Evolutionary conservation across 2,329 filamentous ascomycete species (phyloP).

Genomic region (Claviceps monticola): DNA sequence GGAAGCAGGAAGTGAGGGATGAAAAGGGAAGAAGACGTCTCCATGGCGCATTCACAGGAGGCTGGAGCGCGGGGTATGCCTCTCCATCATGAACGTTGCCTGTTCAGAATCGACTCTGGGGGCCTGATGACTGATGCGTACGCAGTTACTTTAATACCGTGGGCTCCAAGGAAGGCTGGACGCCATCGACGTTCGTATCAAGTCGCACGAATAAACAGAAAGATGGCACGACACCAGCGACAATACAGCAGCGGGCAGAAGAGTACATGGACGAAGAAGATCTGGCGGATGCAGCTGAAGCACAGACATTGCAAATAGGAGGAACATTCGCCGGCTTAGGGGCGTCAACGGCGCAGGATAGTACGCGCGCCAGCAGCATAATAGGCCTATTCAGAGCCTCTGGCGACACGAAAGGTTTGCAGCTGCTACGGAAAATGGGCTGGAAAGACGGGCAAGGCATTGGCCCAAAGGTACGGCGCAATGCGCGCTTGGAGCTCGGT

Average conservation of each 20-base stretch:
- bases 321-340: constrained; percentile 66
- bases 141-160: constrained; percentile 94
- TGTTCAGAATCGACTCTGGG: neutral
- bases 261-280: constrained; percentile 99
- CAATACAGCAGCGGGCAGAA: constrained; percentile 54
- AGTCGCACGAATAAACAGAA: constrained; percentile 69
- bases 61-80: constrained; percentile 84
- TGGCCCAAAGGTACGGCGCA: constrained; percentile 69
- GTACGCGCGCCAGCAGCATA: constrained; percentile 35
- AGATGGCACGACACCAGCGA: constrained; percentile 31
- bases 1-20: constrained; percentile 96
- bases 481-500: constrained; percentile 48
- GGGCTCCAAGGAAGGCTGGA: constrained; percentile 96
- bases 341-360: constrained; percentile 43
- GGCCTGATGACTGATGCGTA: neutral
- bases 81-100: neutral
- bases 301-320: constrained; percentile 58
- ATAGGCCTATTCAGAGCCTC: constrained; percentile 58
- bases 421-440: constrained; percentile 80
- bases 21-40: constrained; percentile 80
- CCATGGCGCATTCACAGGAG: constrained; percentile 92
- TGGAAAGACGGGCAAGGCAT: constrained; percentile 92
- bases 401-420: constrained; percentile 77
- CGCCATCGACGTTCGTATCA: constrained; percentile 81
- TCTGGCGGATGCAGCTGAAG: constrained; percentile 70